phyloP scores from a whole-genome alignment of 306 rosid genomes.

The Biancaea sappan region DNA sequence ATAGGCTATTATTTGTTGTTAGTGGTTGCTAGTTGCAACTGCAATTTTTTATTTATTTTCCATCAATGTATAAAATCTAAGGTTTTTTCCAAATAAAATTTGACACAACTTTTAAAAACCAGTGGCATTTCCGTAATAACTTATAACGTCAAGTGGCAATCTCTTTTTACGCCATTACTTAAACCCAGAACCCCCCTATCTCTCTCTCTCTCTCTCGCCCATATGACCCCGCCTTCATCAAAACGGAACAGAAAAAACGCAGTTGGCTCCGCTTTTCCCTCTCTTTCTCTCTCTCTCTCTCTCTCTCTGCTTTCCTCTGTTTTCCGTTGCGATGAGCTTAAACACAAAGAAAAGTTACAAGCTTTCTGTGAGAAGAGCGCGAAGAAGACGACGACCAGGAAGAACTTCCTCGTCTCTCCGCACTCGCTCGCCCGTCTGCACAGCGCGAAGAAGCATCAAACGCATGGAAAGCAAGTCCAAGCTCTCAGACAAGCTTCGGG shows the following conservation, averaged over 20 bases:
- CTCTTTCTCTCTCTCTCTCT: slow-evolving; percentile 1
- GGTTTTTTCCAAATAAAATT: too few relatives aligned
- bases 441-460: slow-evolving; percentile 44
- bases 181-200: slow-evolving; percentile 40
- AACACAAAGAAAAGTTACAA: slow-evolving; percentile 46
- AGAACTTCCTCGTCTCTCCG: slow-evolving; percentile 28
- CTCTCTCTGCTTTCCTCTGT: neutral
- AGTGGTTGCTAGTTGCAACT: too few relatives aligned
- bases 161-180: slow-evolving; percentile 47
- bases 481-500: slow-evolving; percentile 61
- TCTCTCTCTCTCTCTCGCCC: neutral
- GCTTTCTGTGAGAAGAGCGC: slow-evolving; percentile 43
- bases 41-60: too few relatives aligned
- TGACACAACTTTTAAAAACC: neutral
- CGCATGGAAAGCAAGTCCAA: slow-evolving; percentile 43
- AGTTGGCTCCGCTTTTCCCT: neutral
- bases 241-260: slow-evolving; percentile 16
- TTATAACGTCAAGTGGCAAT: slow-evolving; percentile 40
- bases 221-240: neutral
- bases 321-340: slow-evolving; percentile 51
- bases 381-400: slow-evolving; percentile 22
- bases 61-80: neutral
- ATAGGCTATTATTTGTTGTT: too few relatives aligned
- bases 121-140: slow-evolving; percentile 64
- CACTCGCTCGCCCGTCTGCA: slow-evolving; percentile 24